A percentile compares a stretch with the other conserved stretches of the same genome.
phyloP scores from a whole-genome alignment of 2,329 filamentous ascomycete genomes.

The Trichoderma brevicompactum region DNA sequence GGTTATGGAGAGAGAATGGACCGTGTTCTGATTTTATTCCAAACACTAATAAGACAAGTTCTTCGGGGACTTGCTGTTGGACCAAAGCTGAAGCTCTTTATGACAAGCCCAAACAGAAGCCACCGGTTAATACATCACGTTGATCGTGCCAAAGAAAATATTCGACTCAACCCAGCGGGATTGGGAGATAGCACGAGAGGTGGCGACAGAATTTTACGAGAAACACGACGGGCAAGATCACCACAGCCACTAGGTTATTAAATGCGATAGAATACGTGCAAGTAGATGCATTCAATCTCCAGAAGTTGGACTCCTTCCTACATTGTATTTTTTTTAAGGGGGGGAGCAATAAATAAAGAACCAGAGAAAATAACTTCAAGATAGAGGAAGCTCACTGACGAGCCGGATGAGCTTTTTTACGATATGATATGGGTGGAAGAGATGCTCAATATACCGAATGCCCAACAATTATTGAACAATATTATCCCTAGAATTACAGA shows the following conservation, averaged over 20 bases:
- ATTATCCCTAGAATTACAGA: too few relatives aligned
- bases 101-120: conserved; percentile 22
- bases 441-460: too few relatives aligned
- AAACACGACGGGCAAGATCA: conserved; percentile 8
- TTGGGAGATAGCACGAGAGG: not conserved
- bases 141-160: conserved; percentile 15
- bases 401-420: too few relatives aligned
- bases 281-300: not conserved
- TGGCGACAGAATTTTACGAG: conserved; percentile 10
- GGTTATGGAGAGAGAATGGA: conserved; percentile 23
- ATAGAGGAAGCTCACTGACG: too few relatives aligned
- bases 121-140: conserved; percentile 4
- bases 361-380: too few relatives aligned
- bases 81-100: conserved; percentile 19
- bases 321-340: too few relatives aligned
- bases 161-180: conserved; percentile 10
- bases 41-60: conserved; percentile 4
- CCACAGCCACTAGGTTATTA: conserved; percentile 2
- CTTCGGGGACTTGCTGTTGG: not conserved
- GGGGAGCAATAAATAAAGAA: too few relatives aligned
- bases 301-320: too few relatives aligned
- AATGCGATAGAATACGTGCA: not conserved
- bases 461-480: too few relatives aligned
- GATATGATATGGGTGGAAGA: too few relatives aligned
- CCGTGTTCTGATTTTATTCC: conserved; percentile 5